A percentile compares a stretch with the other conserved stretches of the same genome.
phyloP scores from a whole-genome alignment of 352 stramenopile species.

The Pythium vanterpoolii region DNA sequence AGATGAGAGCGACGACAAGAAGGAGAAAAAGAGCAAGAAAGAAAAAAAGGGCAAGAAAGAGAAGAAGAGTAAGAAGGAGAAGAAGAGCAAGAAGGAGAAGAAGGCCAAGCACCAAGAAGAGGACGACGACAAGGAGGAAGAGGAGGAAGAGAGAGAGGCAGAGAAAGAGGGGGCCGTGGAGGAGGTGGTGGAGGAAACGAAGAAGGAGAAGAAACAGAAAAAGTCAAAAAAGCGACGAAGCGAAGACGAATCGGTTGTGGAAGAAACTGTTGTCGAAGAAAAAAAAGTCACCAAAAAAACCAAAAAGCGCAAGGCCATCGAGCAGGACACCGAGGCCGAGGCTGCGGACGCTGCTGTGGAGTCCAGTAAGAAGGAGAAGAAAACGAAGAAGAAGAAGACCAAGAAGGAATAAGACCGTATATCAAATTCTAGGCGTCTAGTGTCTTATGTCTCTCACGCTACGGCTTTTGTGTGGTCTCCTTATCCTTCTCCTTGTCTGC shows the following conservation, averaged over 20 bases:
- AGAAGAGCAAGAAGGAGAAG: conserved; percentile 25
- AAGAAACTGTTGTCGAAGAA: conserved; percentile 16
- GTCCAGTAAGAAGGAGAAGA: conserved; percentile 45
- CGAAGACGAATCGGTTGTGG: conserved; percentile 6
- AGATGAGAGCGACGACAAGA: conserved; percentile 37
- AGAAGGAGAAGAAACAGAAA: conserved; percentile 25
- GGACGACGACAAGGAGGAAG: conserved; percentile 1
- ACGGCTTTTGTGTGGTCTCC: not conserved
- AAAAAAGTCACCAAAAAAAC: conserved; percentile 27
- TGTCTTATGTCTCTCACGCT: not conserved
- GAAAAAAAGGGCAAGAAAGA: conserved; percentile 31
- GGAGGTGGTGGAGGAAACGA: conserved; percentile 20
- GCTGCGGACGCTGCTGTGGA: conserved; percentile 4
- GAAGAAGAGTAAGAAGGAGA: conserved; percentile 27
- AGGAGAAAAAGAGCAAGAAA: conserved; percentile 32
- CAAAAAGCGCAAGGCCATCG: conserved; percentile 25
- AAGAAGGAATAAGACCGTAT: conserved; percentile 39
- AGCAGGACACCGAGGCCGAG: conserved; percentile 11
- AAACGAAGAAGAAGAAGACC: conserved; percentile 55
- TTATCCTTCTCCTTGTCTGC: not conserved
- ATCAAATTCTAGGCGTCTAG: too few species aligned
- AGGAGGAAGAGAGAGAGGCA: conserved; percentile 6
- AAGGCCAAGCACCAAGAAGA: conserved; percentile 11
- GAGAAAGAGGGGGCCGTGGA: conserved; percentile 21
- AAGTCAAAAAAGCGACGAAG: conserved; percentile 35